Percentiles rank a stretch among this genome's conserved stretches.
These are phyloP conservation scores for Metschnikowia gelsemii DNA, from an alignment of 805 yeast species.

Conservation along the genomic window DNA sequence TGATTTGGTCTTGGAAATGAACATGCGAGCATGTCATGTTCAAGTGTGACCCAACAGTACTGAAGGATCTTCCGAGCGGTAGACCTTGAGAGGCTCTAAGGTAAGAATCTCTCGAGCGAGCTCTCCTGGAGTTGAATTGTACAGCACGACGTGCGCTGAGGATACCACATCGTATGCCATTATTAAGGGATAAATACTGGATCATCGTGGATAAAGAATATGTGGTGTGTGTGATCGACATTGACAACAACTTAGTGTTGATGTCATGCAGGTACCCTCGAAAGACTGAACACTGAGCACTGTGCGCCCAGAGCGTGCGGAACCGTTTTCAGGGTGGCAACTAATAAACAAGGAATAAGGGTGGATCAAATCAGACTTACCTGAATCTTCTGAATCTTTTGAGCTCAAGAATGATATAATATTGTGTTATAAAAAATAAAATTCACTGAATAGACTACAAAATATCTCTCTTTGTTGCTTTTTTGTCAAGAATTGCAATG, in stretches of 20 bases:
- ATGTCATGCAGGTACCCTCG: conserved; percentile 9
- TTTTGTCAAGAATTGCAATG: no score
- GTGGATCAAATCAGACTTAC: no score
- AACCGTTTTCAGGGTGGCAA: not conserved
- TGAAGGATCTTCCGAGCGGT: conserved; percentile 2
- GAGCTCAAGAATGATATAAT: no score
- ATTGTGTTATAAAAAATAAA: no score
- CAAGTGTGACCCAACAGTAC: conserved; percentile 4
- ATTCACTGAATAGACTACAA: no score
- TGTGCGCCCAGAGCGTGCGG: not conserved
- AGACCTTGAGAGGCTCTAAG: not conserved
- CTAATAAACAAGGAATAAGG: not conserved
- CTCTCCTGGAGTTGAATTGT: conserved; percentile 2
- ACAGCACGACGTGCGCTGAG: not conserved
- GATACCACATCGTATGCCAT: not conserved
- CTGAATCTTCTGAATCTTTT: no score
- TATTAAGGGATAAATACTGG: not conserved
- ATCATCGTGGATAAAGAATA: not conserved
- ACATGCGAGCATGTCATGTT: conserved; percentile 1
- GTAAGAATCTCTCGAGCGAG: not conserved
- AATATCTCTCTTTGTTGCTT: no score
- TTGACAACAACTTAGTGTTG: conserved; percentile 3
- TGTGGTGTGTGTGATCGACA: not conserved
- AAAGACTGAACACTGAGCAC: not conserved
- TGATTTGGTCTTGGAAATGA: conserved; percentile 2